phyloP scores from a whole-genome alignment of 306 rosid genomes.

The Glycine tomentella region DNA sequence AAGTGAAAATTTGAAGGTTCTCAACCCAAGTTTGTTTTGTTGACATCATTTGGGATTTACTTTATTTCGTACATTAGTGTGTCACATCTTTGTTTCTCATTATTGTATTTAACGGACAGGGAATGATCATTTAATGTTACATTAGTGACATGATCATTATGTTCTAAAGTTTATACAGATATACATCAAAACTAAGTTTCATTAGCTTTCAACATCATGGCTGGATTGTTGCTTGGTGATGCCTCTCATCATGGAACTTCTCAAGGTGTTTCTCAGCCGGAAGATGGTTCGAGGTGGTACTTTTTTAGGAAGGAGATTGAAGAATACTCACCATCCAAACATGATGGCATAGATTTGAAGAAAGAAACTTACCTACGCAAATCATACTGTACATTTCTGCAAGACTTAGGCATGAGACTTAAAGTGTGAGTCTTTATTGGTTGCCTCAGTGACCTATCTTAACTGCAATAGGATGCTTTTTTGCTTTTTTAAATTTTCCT shows the following conservation, averaged over 20 bases:
- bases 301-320: conserved; percentile 89
- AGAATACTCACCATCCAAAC: conserved; percentile 88
- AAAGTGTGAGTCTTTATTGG: conserved; percentile 81
- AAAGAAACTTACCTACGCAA: conserved; percentile 93
- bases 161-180: conserved; percentile 26
- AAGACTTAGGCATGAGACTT: conserved; percentile 95
- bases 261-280: conserved; percentile 52
- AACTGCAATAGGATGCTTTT: conserved; percentile 8
- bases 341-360: conserved; percentile 88
- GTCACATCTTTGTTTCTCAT: conserved; percentile 38
- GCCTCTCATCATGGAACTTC: conserved; percentile 54
- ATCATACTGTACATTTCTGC: conserved; percentile 92
- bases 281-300: conserved; percentile 78
- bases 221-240: conserved; percentile 59
- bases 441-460: conserved; percentile 26
- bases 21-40: background rate
- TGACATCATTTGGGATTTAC: background rate
- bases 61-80: conserved; percentile 5
- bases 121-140: conserved; percentile 23
- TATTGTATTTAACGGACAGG: conserved; percentile 48
- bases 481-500: background rate
- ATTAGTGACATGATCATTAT: conserved; percentile 21
- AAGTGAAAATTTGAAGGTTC: conserved; percentile 4
- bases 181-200: conserved; percentile 42
- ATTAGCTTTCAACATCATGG: conserved; percentile 46